These are phyloP conservation scores for Trichoderma sp. DNA, from an alignment of 2,329 filamentous ascomycete genomes.

Conservation along the genomic window DNA sequence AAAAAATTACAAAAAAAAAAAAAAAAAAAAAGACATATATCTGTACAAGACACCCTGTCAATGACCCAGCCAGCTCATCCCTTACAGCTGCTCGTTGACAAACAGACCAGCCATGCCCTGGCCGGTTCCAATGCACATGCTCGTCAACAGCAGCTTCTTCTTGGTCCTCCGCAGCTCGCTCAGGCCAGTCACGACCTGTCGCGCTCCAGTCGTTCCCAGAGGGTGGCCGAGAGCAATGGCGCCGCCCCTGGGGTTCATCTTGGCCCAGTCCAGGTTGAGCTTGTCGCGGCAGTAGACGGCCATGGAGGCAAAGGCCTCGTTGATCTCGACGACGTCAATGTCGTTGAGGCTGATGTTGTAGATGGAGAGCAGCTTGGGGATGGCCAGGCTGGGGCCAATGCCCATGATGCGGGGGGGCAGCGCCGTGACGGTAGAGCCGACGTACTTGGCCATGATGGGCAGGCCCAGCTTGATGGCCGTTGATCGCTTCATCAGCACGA, in stretches of 20 bases:
- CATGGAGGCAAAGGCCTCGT: slow-evolving; percentile 98
- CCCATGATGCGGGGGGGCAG: slow-evolving; percentile 95
- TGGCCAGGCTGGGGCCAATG: slow-evolving; percentile 75
- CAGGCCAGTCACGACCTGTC: slow-evolving; percentile 86
- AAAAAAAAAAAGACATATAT: background rate
- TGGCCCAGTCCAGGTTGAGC: slow-evolving; percentile 69
- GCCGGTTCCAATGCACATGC: slow-evolving; percentile 79
- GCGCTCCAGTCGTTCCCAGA: slow-evolving; percentile 73
- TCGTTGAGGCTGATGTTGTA: slow-evolving; percentile 78
- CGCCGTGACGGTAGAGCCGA: slow-evolving; percentile 86
- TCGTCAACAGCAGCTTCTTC: slow-evolving; percentile 89
- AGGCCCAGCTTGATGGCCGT: slow-evolving; percentile 84
- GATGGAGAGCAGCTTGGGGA: slow-evolving; percentile 81
- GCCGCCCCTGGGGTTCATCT: slow-evolving; percentile 80
- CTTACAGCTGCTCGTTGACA: slow-evolving; percentile 34
- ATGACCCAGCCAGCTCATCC: background rate
- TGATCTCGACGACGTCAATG: slow-evolving; percentile 88
- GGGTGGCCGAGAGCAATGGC: slow-evolving; percentile 84
- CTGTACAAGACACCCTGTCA: background rate
- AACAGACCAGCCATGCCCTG: slow-evolving; percentile 70
- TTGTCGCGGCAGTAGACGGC: slow-evolving; percentile 86
- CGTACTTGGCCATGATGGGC: slow-evolving; percentile 92
- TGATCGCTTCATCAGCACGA: slow-evolving; percentile 92
- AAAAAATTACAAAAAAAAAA: slow-evolving; percentile 1
- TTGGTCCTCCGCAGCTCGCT: slow-evolving; percentile 80